Conservation (phyloP, 345 rosid species). For the Rubroshorea leprosula region DNA sequence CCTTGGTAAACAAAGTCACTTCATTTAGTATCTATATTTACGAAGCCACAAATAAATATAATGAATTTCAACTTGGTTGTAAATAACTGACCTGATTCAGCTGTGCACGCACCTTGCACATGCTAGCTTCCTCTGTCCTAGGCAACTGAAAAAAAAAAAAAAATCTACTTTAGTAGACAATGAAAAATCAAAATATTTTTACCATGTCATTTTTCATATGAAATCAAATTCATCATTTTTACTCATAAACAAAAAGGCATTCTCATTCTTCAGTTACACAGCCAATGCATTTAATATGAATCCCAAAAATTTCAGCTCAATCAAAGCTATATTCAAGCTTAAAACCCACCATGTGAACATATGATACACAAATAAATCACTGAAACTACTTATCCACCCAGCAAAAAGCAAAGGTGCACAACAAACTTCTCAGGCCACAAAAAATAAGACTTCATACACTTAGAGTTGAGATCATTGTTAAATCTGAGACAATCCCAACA, state of each 20-base stretch:
- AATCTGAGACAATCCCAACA: no score
- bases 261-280: neutral
- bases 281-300: neutral
- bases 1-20: slow-evolving; percentile 32
- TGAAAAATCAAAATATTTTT: neutral
- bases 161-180: neutral
- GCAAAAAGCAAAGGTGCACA: no score
- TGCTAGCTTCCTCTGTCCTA: slow-evolving; percentile 35
- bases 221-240: no score
- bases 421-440: no score
- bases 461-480: no score
- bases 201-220: no score
- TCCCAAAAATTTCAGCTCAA: no score
- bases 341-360: no score
- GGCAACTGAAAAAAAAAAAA: slow-evolving; percentile 31
- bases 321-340: no score
- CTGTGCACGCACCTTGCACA: slow-evolving; percentile 40
- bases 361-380: neutral
- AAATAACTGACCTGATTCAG: slow-evolving; percentile 51
- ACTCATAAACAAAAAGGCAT: no score
- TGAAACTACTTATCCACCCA: neutral
- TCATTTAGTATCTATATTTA: slow-evolving; percentile 1
- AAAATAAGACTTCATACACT: no score
- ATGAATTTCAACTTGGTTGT: neutral
- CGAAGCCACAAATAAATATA: neutral